Conservation (phyloP, 345 rosid genomes). For the Eutrema heterophyllum region DNA sequence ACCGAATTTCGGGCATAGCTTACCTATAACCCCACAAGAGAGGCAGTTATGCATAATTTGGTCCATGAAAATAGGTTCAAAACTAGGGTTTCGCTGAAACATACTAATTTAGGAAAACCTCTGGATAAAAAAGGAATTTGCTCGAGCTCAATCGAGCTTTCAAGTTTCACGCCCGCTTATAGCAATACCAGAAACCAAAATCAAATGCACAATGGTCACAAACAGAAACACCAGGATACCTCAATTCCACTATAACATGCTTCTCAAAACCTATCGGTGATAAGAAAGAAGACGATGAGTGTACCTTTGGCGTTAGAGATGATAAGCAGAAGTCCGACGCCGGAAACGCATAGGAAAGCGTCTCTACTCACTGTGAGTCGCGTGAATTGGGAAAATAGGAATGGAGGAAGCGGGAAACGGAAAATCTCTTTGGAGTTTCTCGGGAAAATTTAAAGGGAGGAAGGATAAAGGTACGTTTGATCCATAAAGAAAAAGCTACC, state of each 20-base stretch:
- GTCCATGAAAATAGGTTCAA: background rate
- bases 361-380: background rate
- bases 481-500: slow-evolving; percentile 27
- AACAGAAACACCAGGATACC: background rate
- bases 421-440: background rate
- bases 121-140: background rate
- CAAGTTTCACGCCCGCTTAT: background rate
- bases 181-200: background rate
- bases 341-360: background rate
- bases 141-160: background rate
- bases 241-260: background rate
- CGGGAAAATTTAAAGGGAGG: background rate
- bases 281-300: slow-evolving; percentile 4
- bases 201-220: background rate
- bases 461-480: background rate
- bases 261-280: background rate
- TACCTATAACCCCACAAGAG: slow-evolving; percentile 6
- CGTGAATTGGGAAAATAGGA: background rate
- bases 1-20: slow-evolving; percentile 68
- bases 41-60: background rate
- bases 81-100: background rate
- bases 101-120: background rate
- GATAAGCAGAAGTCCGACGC: background rate
- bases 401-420: slow-evolving; percentile 15
- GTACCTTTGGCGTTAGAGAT: slow-evolving; percentile 22